A percentile compares a stretch with the other conserved stretches of the same genome.
Conservation (phyloP, 805 yeast genomes). For the Candida odintsovae region DNA sequence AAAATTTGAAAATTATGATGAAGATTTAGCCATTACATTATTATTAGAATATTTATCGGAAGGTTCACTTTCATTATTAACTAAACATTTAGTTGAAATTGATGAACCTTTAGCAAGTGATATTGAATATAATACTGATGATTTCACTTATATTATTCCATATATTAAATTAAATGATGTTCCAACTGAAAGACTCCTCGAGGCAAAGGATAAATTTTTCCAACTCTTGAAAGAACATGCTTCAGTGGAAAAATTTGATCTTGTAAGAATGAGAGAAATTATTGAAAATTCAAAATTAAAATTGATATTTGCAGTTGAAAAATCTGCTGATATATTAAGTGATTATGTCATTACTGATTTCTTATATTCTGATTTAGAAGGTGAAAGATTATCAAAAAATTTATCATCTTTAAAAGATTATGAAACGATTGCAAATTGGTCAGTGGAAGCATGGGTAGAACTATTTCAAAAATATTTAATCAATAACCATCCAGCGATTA, state of each 20-base stretch:
- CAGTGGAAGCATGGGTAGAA: conserved; percentile 58
- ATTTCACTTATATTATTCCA: conserved; percentile 57
- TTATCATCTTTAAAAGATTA: conserved; percentile 53
- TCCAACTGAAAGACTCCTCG: conserved; percentile 56
- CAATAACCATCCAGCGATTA: conserved; percentile 55
- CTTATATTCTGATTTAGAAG: conserved; percentile 65
- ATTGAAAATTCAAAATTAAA: conserved; percentile 60
- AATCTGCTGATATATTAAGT: conserved; percentile 53
- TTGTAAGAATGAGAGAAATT: conserved; percentile 60
- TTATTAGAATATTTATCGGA: conserved; percentile 71
- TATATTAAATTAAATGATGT: conserved; percentile 60
- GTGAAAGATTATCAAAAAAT: conserved; percentile 51
- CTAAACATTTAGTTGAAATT: conserved; percentile 68
- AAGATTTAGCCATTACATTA: conserved; percentile 64
- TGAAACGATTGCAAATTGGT: conserved; percentile 49
- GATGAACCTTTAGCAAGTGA: conserved; percentile 78
- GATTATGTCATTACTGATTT: conserved; percentile 72
- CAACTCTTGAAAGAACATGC: conserved; percentile 49
- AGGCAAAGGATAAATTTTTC: conserved; percentile 47
- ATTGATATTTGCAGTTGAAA: conserved; percentile 56
- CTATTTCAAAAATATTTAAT: conserved; percentile 49
- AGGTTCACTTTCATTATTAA: conserved; percentile 70
- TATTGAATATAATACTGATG: conserved; percentile 66
- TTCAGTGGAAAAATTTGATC: conserved; percentile 46
- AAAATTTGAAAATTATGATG: conserved; percentile 40